Percentiles rank a stretch among this genome's conserved stretches.
phyloP scores from a whole-genome alignment of 2,329 filamentous ascomycete genomes.

The Coniochaeta sp. region DNA sequence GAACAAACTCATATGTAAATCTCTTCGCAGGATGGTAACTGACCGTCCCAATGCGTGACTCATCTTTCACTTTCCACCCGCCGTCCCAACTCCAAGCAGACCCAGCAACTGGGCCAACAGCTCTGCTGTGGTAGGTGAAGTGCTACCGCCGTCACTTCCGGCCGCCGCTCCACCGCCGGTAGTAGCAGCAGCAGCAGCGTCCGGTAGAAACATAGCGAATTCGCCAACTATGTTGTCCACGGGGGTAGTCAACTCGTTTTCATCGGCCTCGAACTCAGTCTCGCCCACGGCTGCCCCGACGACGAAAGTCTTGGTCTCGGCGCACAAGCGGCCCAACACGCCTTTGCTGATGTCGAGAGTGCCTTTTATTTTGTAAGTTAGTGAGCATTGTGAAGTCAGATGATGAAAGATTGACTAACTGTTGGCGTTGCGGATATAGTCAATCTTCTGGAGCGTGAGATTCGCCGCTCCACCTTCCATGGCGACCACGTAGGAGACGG shows the following conservation, averaged over 20 bases:
- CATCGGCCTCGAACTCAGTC: constrained; percentile 32
- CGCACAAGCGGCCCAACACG: constrained; percentile 26
- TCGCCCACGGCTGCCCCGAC: constrained; percentile 20
- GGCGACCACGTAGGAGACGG: constrained; percentile 25
- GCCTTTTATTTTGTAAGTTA: constrained; percentile 10
- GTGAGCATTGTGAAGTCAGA: background rate
- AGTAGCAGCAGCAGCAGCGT: constrained; percentile 14
- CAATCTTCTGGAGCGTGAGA: constrained; percentile 29
- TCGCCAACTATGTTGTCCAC: constrained; percentile 25
- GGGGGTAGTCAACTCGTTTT: constrained; percentile 27
- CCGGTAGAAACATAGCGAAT: constrained; percentile 24
- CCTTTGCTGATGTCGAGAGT: constrained; percentile 26
- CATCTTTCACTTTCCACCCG: background rate
- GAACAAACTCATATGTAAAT: background rate
- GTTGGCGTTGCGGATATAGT: constrained; percentile 27
- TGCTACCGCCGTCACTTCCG: constrained; percentile 5
- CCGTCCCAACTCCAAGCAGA: background rate
- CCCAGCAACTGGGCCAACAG: constrained; percentile 3
- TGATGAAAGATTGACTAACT: constrained; percentile 17
- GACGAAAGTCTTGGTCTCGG: constrained; percentile 26
- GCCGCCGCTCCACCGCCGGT: constrained; percentile 5
- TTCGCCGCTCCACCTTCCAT: constrained; percentile 22
- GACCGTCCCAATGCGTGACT: background rate
- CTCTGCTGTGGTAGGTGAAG: constrained; percentile 1
- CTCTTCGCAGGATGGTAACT: background rate